Base-by-base conservation (phyloP, 306 rosid genomes). In the Astragalus membranaceus region DNA sequence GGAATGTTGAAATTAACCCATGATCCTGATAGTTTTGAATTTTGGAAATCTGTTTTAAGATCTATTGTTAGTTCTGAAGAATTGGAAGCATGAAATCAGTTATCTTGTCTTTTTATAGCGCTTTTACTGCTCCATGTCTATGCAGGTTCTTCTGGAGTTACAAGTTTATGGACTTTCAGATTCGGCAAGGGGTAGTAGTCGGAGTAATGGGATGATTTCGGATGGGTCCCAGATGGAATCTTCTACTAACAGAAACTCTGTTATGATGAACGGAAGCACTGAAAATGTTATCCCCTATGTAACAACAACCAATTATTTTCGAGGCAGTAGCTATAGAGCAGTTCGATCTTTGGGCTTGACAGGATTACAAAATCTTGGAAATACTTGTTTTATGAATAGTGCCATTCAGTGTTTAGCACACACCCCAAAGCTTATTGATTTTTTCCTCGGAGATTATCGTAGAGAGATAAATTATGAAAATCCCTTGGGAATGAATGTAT, bases 341-440 rank as follows among this genome's bases (percentile, higher is more conserved):
- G 82, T 71, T 73, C 79, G 77, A 60, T 69, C 86, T 36, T 75
- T 87, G 82, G 95, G 98, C 67, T 85, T 92, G 85, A 81, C 85
- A 52, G 98, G 98, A 78, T 71, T 92, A 68, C 84, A 87, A 35
- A 92, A 92, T 87, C 96, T 92, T 78, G 98, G 98, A 67, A 92
- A 92, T 83, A 89, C 98, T 39, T 92, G 98, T 81, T 92, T 87
- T 75, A 89, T 92, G 98, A 92, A 89, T 68, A 92, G 92, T 80
- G 86, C 96, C 75, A 73, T 92, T 63, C 98, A 92, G 54, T 92
- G 98, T 76, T 56, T 92, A 87, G 96, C 80, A 67, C 98, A 92
- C 83, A 92, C 92, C 36, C 82, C 89, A 61, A 74, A 84, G 83
- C 84, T 92, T 74, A 87, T 81, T 76, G 96, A 87, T 79, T 89